These are phyloP conservation scores for Cicer pinnatifidum DNA, from an alignment of 306 rosid species.

Conservation along the genomic window DNA sequence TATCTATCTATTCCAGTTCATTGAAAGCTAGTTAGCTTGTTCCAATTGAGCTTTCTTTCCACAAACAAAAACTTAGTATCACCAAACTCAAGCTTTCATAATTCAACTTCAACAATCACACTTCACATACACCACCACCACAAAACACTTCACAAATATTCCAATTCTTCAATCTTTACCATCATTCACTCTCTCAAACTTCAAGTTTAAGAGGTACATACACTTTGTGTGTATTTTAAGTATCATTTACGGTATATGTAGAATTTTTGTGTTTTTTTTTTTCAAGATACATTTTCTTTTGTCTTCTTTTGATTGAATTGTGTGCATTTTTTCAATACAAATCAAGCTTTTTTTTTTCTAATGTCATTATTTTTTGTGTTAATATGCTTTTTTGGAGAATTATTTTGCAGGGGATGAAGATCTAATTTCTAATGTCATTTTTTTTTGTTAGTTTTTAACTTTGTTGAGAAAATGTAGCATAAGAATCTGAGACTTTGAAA, in stretches of 20 bases:
- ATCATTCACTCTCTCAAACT: conserved; percentile 45
- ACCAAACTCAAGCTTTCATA: conserved; percentile 61
- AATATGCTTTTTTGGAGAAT: conserved; percentile 18
- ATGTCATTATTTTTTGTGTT: conserved; percentile 36
- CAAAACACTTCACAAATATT: conserved; percentile 44
- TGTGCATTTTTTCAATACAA: conserved; percentile 38
- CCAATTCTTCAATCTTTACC: conserved; percentile 42
- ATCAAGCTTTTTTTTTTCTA: conserved; percentile 13
- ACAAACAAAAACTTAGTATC: conserved; percentile 55
- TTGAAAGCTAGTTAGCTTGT: conserved; percentile 43
- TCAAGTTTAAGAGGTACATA: conserved; percentile 47
- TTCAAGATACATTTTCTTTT: conserved; percentile 15
- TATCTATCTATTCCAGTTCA: conserved; percentile 55
- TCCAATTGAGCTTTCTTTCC: conserved; percentile 51
- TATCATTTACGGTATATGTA: conserved; percentile 26
- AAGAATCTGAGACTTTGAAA: conserved; percentile 39
- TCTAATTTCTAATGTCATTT: conserved; percentile 34
- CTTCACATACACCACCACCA: conserved; percentile 26
- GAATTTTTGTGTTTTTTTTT: conserved; percentile 44
- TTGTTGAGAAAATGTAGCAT: conserved; percentile 32
- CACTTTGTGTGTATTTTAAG: conserved; percentile 24
- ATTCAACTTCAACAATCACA: conserved; percentile 62
- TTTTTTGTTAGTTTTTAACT: background rate
- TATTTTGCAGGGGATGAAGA: conserved; percentile 36
- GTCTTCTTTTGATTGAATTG: conserved; percentile 39